Base-by-base conservation (phyloP, 2,329 filamentous ascomycete genomes). In the Pseudogymnoascus sp. region DNA sequence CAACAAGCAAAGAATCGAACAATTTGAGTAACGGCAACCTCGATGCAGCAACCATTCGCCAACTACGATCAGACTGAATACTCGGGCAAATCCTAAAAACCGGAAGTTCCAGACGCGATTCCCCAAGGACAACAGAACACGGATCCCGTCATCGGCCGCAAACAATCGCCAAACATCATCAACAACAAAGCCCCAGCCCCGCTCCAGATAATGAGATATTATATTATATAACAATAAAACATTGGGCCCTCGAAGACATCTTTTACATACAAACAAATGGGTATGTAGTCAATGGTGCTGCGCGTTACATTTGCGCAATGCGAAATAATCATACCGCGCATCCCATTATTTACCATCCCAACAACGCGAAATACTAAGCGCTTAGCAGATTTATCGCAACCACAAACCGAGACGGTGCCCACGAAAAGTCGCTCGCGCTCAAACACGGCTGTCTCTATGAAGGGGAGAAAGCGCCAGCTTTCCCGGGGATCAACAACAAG, bases 401-500 rank as follows among this genome's bases (percentile, higher is more conserved):
- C 66, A 66, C 65, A 70, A 31, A 63, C 68, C 62, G 71, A 71
- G 65, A 69, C 66, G 73, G 77, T 75, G 69, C 74, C 69, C 63
- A 69, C 68, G 61, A 76, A 73, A 72, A 73, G 68, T 70, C 75
- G 78, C 60, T 79, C 79, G 62, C 74, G 77, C 31, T 79, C 78
- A 23, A 79, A 76, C 67, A 79, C 77, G 11, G 77, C 77, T 60
- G 74, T 74, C 63, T 77, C 77, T 26, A 73, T 71, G 34, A 76
- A 75, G 68, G 75, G 75, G 62, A 71, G 70, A 54, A 77, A 77
- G 66, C 74, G 79, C 5, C 78, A 79, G 57, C 73, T 75, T 16
- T 80, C 78, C 29, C 75, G 78, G 68, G 78, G 77, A 45, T 81
- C 79, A 12, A 80, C 78, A 16, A 77, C 78, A n/a, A 80, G 78